Base-by-base conservation (phyloP, 257 asterid species). In the Fraxinus americana region DNA sequence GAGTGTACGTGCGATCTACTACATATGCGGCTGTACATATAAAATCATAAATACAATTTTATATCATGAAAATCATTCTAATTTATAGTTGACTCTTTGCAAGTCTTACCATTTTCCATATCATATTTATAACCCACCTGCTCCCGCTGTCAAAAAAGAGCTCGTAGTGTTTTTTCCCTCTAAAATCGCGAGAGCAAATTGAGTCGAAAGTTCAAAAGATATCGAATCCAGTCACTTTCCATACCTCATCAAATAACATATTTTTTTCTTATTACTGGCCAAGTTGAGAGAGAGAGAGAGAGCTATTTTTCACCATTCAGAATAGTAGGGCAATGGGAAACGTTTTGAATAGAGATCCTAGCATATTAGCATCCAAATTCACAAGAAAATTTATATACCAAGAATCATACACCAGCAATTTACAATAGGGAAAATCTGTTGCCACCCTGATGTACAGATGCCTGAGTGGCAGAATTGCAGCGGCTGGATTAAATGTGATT, bases 311-410 rank as follows among this genome's bases (percentile, higher is more conserved):
- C 27, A 34, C 38, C 57, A 72, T 12, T 35, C 41, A 61, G 4
- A 70, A 52, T 5, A 50, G 52, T 43, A 70, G 23, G 67, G 9
- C 69, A 59, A 67, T 21, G 66, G 61, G 13, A 73, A 74, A 25
- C 45, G 4, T 54, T 36, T 59, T 13, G 7, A 72, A 52, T 70
- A 73, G 25, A 72, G 52, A 35, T 38, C 69, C 14, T 23, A 27
- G 7, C 34, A 38, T 54, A 52, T 23, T 72, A n/a, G 30, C 43
- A 45, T 30, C 14, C 5, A 17, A 68, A 34, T 35, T 9, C 6
- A 54, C 72, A 78, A 7, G 6, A 23, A 6, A 78, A 36, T 3
- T 25, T 7, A 30, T 5, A 54, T 66, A 48, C 61, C 10, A 14
- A 71, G 4, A 30, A 27, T 25, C 32, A 34, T 29, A 52, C 48